Percentiles rank a stretch among this genome's conserved stretches.
Evolutionary conservation across 1,284 basidiomycete genomes (phyloP).

Genomic region (Melampsora americana): DNA sequence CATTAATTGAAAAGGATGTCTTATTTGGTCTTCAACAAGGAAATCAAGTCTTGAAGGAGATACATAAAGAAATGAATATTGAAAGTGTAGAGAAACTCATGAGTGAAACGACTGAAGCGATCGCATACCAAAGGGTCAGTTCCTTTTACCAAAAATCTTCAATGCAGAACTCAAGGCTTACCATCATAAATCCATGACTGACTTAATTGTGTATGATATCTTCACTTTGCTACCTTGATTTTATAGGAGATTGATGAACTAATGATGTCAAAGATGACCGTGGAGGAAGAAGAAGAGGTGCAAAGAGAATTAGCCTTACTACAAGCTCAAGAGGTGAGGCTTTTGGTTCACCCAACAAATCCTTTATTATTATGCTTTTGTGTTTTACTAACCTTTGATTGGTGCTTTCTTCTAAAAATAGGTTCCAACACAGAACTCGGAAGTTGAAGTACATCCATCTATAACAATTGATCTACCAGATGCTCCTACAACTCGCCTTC

Average conservation of each 20-base stretch:
- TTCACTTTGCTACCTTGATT: background rate
- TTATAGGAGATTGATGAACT: conserved; percentile 75
- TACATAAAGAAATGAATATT: conserved; percentile 86
- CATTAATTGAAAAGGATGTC: conserved; percentile 86
- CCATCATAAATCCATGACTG: background rate
- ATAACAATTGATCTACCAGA: too few species aligned
- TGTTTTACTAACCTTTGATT: too few species aligned
- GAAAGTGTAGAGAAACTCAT: conserved; percentile 90
- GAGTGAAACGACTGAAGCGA: conserved; percentile 84
- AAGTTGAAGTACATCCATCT: too few species aligned
- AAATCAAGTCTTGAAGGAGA: conserved; percentile 83
- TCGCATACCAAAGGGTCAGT: conserved; percentile 71
- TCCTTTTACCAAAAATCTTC: too few species aligned
- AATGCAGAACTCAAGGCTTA: background rate
- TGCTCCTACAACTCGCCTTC: too few species aligned
- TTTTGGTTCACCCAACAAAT: too few species aligned
- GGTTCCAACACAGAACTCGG: too few species aligned
- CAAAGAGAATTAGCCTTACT: conserved; percentile 72
- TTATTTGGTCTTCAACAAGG: conserved; percentile 89
- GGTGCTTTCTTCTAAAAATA: too few species aligned
- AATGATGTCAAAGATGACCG: conserved; percentile 72
- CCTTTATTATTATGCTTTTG: too few species aligned
- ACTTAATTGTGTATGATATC: background rate
- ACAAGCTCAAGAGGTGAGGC: conserved; percentile 55
- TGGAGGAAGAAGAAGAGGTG: conserved; percentile 90